These are phyloP conservation scores for Tillandsia fasciculata DNA, from an alignment of 176 grass and related monocot genomes.

Conservation along the genomic window DNA sequence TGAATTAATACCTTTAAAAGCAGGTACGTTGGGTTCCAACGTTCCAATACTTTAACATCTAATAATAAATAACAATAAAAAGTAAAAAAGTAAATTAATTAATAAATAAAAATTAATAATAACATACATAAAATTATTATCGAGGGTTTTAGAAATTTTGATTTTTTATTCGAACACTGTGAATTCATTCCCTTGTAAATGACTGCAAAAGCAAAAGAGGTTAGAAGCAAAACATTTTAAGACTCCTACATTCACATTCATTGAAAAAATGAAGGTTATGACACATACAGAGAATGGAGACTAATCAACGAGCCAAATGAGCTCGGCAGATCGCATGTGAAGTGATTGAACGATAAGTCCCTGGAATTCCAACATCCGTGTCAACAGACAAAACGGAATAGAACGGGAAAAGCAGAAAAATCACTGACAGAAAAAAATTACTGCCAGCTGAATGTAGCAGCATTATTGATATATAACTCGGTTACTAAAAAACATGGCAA, in stretches of 20 bases:
- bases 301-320: conserved; percentile 65
- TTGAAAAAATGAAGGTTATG: background rate
- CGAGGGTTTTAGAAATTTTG: too few relatives aligned
- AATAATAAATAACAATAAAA: too few relatives aligned
- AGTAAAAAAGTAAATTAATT: too few relatives aligned
- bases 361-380: conserved; percentile 25
- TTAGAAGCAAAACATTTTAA: background rate
- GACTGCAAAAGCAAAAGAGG: conserved; percentile 40
- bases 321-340: conserved; percentile 59
- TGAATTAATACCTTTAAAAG: too few relatives aligned
- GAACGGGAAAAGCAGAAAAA: conserved; percentile 1
- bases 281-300: conserved; percentile 66
- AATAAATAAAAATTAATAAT: too few relatives aligned
- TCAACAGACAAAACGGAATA: background rate
- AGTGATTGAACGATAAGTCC: conserved; percentile 82
- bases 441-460: too few relatives aligned
- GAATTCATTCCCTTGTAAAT: conserved; percentile 72
- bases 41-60: too few relatives aligned
- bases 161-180: conserved; percentile 3
- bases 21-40: too few relatives aligned
- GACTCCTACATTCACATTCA: conserved; percentile 13
- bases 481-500: too few relatives aligned
- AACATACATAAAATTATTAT: too few relatives aligned
- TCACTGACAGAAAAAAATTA: background rate
- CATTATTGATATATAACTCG: too few relatives aligned